Base-by-base conservation (phyloP, 306 rosid species). In the Dryas octopetala region DNA sequence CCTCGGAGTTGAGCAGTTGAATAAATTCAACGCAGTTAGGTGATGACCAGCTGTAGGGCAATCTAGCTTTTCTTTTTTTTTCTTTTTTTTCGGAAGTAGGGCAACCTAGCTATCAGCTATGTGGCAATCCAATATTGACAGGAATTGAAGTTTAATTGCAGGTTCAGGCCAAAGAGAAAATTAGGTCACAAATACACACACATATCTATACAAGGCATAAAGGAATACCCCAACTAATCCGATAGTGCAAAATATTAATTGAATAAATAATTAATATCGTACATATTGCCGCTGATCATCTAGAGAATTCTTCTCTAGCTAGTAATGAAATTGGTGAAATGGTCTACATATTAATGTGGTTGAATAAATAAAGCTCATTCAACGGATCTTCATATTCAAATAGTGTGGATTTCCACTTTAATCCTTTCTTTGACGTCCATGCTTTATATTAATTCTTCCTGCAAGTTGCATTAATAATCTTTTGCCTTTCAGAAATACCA, bases 111-210 rank as follows among this genome's bases (percentile, higher is more conserved):
- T 14, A 5, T 14, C 1, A 46, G 49, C 49, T 14, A 5, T 14
- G 7, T 6, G 16, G 63, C 63, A 61, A 61, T 28, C 66, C 66
- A 61, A 12, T 61, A 61, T 61, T 61, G 66, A 61, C 66, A 12
- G 1, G 45, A 32, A 32, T 61, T 32, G 5, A 61, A 61, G 13
- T 61, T 60, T 28, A 12, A 32, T 32, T 32, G 38, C 16, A 60
- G 65, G 65, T 15, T 11, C 1, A 26, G 15, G 4, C 19, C 3
- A 4, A 23, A 23, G 62, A 58, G 40, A 23, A 58, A 13, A 41
- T 15, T 63, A 41, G 68, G 68, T 63, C 49, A 63, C 0, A 2
- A 32, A 4, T 16, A 41, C 7, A 4, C 26, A 19, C 68, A 41
- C 41, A 41, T 38, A 13, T 7, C 15, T n/a, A 57, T 1, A 1